phyloP scores from a whole-genome alignment of 2,329 filamentous ascomycete species.

The Zasmidium angulare region DNA sequence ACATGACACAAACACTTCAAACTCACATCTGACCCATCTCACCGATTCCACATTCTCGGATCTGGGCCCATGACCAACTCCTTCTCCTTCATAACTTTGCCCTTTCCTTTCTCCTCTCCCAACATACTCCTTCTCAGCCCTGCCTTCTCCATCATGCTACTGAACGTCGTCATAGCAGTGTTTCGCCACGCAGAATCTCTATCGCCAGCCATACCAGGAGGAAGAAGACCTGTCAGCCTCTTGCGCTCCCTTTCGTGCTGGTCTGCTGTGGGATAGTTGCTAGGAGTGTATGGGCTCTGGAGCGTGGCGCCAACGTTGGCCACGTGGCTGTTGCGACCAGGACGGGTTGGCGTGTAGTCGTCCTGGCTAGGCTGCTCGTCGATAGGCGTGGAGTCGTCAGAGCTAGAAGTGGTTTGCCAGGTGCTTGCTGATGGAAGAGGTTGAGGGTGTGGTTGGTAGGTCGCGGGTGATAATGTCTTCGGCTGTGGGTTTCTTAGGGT shows the following conservation, averaged over 20 bases:
- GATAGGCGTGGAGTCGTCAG: constrained; percentile 18
- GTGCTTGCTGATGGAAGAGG: constrained; percentile 1
- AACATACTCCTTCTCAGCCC: constrained; percentile 36
- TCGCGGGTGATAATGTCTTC: constrained; percentile 5
- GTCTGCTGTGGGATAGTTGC: constrained; percentile 14
- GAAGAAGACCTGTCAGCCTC: constrained; percentile 10
- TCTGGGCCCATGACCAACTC: constrained; percentile 16
- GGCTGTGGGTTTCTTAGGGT: neutral
- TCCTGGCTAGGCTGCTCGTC: constrained; percentile 8
- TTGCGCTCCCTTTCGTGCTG: neutral
- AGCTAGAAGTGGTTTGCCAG: constrained; percentile 17
- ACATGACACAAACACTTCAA: no score
- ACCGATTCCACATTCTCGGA: constrained; percentile 22
- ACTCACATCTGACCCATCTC: neutral
- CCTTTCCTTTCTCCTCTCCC: neutral
- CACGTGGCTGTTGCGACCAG: constrained; percentile 19
- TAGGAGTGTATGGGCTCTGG: constrained; percentile 21
- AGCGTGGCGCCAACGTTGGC: constrained; percentile 20
- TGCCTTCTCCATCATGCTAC: constrained; percentile 43
- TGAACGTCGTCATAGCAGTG: constrained; percentile 38
- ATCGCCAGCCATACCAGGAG: constrained; percentile 5
- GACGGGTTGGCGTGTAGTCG: constrained; percentile 21
- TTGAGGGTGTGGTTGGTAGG: constrained; percentile 5
- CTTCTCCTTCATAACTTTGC: neutral
- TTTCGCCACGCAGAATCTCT: constrained; percentile 18